Evolutionary conservation across 148 eudicot genomes (phyloP), one percentile per base, ranked within the genome.

Genomic region (Silene conica): DNA sequence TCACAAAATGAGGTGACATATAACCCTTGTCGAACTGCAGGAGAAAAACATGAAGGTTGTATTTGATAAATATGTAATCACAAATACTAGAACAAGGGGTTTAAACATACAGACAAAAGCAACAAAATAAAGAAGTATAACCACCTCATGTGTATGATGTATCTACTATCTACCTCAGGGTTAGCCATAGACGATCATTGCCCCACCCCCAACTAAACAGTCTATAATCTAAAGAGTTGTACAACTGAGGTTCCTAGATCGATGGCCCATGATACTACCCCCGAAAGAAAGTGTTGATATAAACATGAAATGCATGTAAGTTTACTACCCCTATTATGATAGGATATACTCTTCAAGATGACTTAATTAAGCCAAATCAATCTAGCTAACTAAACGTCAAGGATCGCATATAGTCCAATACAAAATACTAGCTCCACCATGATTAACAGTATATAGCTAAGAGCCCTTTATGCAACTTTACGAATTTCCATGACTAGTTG

Each of bases 11-110:
- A n/a, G 89, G 88, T n/a, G 97, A 95, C 85, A 95, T 88, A 78
- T 92, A 95, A 23, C 98, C 98, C 87, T 90, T 92, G 85, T 91
- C 93, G 38, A 95, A 82, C 98, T 95, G 93, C 73, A 79, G 31
- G 81, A 83, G 75, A 6, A 74, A 69, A 64, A 48, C 1, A 69
- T 0, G 6, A 11, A 50, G 19, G n/a, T 57, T 64, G 57, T 50
- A 57, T 65, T 50, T 43, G 50, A 67, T 74, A 28, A 68, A 62
- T 26, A 71, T 26, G 22, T 31, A 74, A 41, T 23, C 31, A 52
- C 18, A 7, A 21, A 46, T 73, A 65, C 56, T 52, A 46, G 26
- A 5, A 25, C 23, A 78, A 41, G 13, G 41, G 22, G 25, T 19
- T 21, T 54, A 38, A 59, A 15, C 62, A 2, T n/a, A 28, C 59